phyloP scores from a whole-genome alignment of 1,284 basidiomycete species.

The Tranzscheliella williamsii region DNA sequence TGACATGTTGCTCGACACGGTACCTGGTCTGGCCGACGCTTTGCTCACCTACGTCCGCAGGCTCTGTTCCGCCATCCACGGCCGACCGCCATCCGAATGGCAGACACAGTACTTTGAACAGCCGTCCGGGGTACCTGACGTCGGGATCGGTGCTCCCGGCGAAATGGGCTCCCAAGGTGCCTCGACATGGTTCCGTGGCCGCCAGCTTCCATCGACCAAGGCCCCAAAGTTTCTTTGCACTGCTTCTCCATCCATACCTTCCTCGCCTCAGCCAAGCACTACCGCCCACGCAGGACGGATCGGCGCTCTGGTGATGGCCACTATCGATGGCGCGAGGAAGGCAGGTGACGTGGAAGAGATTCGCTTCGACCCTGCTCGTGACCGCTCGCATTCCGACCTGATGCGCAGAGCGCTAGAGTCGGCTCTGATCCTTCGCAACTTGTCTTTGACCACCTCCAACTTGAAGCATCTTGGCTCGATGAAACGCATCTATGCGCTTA shows the following conservation, averaged over 20 bases:
- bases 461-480: conserved; percentile 15
- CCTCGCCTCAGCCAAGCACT: too few species aligned
- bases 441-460: conserved; percentile 27
- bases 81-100: conserved; percentile 35
- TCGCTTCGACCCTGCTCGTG: conserved; percentile 8
- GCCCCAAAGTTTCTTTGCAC: not conserved
- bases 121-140: conserved; percentile 21
- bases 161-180: conserved; percentile 30
- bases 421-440: conserved; percentile 48
- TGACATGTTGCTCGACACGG: conserved; percentile 29
- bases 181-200: not conserved
- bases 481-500: conserved; percentile 23
- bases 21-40: conserved; percentile 48
- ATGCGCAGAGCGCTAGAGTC: conserved; percentile 50
- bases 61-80: conserved; percentile 39
- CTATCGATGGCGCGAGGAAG: not conserved
- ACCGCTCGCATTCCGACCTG: conserved; percentile 32
- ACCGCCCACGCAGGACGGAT: too few species aligned
- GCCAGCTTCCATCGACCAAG: not conserved
- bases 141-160: conserved; percentile 43
- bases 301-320: not conserved
- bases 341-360: not conserved
- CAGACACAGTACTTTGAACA: conserved; percentile 42
- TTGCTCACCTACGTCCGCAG: conserved; percentile 43
- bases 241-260: not conserved